Evolutionary conservation across 2,329 filamentous ascomycete species (phyloP), one percentile per base, ranked within the genome.

Genomic region (Pyrenochaeta sp.): DNA sequence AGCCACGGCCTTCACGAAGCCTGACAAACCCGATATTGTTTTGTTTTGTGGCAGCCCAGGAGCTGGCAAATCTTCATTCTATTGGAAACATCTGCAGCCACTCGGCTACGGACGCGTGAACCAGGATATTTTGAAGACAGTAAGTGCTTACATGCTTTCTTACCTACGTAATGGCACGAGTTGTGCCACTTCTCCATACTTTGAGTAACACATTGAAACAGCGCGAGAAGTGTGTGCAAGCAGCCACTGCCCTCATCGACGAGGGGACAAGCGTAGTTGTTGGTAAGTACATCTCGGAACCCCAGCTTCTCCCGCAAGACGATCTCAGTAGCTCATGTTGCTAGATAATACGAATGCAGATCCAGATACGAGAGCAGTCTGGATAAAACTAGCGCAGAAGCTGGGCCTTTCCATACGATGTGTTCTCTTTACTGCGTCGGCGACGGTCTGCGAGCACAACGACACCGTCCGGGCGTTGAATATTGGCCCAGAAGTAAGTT

Each of bases 291-390:
- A 10, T 32, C 52, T 51, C 56, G 51, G 53, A 49, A 59, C 59
- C 54, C 58, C 59, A 60, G 43, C 33, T 45, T 51, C 43, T 49
- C 50, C 42, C 42, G 60, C 52, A 49, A 50, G 45, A 47, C 32
- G 15, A 62, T 55, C 33, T 37, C 48, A 41, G 36, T 49, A 53
- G 47, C 60, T 72, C 62, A 61, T 42, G 32, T 45, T 29, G 40
- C 44, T 50, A 95, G 95, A 99, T 76, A 98, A 97, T 74, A 98
- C 95, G n/a, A 99, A 99, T 72, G 86, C 93, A 27, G 90, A 96
- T 76, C 74, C 82, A 10, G 89, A 91, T 46, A 91, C 89, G 20
- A 85, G 95, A 60, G 83, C 84, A n/a, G 78, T 90, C 55, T 98
- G 94, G 94, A 77, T 91, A 29, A 79, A 85, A 21, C 77, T 98